A percentile compares a stretch with the other conserved stretches of the same genome.
These are phyloP conservation scores for Suillus occidentalis DNA, from an alignment of 768 basidiomycete genomes.

Conservation along the genomic window DNA sequence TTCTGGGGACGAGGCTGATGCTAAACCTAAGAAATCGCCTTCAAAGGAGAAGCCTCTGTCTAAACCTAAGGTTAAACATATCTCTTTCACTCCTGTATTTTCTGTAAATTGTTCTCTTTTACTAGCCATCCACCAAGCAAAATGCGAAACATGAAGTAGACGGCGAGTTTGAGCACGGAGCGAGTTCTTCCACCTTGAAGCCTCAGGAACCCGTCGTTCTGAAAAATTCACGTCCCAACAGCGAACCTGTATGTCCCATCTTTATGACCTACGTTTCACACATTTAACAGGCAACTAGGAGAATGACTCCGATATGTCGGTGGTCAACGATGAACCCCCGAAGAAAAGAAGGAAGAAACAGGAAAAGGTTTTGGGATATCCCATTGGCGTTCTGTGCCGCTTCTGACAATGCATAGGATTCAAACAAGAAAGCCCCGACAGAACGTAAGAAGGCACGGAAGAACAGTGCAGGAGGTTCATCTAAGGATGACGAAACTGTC, in stretches of 20 bases:
- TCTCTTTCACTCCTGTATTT: neutral
- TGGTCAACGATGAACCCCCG: conserved; percentile 56
- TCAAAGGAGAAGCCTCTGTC: conserved; percentile 16
- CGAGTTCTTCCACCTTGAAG: conserved; percentile 14
- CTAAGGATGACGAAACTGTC: conserved; percentile 72
- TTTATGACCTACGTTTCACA: neutral
- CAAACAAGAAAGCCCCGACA: conserved; percentile 27
- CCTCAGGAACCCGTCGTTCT: neutral
- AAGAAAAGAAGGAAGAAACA: conserved; percentile 47
- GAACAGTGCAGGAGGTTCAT: conserved; percentile 27
- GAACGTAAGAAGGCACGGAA: conserved; percentile 30
- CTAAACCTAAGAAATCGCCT: conserved; percentile 10
- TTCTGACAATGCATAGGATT: conserved; percentile 14
- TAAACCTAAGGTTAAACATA: neutral
- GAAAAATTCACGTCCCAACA: neutral
- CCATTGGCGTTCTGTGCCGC: neutral
- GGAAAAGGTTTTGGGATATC: conserved; percentile 30
- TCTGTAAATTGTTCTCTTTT: conserved; percentile 4
- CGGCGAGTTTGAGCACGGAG: neutral
- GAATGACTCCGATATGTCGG: conserved; percentile 63
- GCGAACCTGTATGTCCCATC: conserved; percentile 22
- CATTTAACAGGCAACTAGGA: conserved; percentile 20
- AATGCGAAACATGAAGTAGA: neutral
- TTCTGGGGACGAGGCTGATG: conserved; percentile 26
- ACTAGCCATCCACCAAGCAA: neutral